These are phyloP conservation scores for Chalciporus chontae DNA, from an alignment of 768 basidiomycete genomes.

Conservation along the genomic window DNA sequence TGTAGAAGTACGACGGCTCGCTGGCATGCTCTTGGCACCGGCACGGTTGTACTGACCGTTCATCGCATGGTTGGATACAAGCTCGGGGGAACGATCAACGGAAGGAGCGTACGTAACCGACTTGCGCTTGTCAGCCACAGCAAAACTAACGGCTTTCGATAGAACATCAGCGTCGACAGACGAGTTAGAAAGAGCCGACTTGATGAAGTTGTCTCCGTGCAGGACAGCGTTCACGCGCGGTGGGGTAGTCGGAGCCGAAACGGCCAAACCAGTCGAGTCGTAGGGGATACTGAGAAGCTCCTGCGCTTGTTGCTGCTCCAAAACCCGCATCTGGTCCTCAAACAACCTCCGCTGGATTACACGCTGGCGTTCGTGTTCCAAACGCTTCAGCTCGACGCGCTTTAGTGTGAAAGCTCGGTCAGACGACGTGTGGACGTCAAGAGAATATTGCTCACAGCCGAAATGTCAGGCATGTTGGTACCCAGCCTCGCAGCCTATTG, in stretches of 20 bases:
- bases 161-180: constrained; percentile 60
- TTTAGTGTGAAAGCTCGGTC: constrained; percentile 28
- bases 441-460: constrained; percentile 57
- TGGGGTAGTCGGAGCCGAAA: constrained; percentile 86
- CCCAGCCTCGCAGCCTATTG: constrained; percentile 75
- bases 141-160: constrained; percentile 65
- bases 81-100: constrained; percentile 70
- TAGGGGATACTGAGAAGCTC: constrained; percentile 76
- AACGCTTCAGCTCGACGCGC: constrained; percentile 88
- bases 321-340: constrained; percentile 93
- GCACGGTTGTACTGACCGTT: constrained; percentile 63
- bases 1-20: constrained; percentile 84
- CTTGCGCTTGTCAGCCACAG: constrained; percentile 74
- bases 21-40: constrained; percentile 91
- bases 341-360: constrained; percentile 82
- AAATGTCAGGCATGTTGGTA: constrained; percentile 83
- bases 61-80: constrained; percentile 39
- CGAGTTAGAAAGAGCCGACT: constrained; percentile 44
- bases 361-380: constrained; percentile 85
- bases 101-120: constrained; percentile 83
- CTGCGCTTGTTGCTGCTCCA: constrained; percentile 88
- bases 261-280: constrained; percentile 65
- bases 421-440: not conserved
- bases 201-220: constrained; percentile 50
- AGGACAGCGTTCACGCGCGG: constrained; percentile 75